A percentile compares a stretch with the other conserved stretches of the same genome.
Evolutionary conservation across 352 stramenopile species (phyloP).

Genomic region (Phytophthora pluvialis): DNA sequence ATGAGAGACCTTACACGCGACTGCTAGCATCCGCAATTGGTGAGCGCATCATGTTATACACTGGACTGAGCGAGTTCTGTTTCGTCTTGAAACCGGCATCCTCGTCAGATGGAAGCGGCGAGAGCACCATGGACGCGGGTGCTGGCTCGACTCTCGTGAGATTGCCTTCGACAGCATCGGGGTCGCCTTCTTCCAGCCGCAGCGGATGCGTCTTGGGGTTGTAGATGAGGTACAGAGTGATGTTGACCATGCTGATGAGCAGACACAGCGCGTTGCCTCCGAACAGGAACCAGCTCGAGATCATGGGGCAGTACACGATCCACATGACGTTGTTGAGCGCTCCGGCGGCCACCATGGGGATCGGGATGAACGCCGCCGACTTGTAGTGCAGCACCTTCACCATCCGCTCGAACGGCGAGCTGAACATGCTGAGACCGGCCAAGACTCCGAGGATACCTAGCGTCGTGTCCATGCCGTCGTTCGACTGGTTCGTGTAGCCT

Average conservation of each 20-base stretch:
- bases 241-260: constrained; percentile 24
- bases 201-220: constrained; percentile 28
- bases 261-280: constrained; percentile 33
- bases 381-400: constrained; percentile 43
- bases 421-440: constrained; percentile 37
- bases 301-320: constrained; percentile 42
- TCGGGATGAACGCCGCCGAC: constrained; percentile 40
- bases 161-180: constrained; percentile 20
- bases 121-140: constrained; percentile 22
- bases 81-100: constrained; percentile 15
- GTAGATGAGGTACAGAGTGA: constrained; percentile 38
- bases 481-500: constrained; percentile 41
- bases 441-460: constrained; percentile 37
- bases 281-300: constrained; percentile 45
- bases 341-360: constrained; percentile 35
- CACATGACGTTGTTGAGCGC: constrained; percentile 44
- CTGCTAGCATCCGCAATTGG: constrained; percentile 20
- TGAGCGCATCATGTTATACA: constrained; percentile 35
- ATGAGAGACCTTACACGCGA: constrained; percentile 14
- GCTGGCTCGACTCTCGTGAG: constrained; percentile 12
- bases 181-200: constrained; percentile 26
- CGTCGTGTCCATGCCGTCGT: constrained; percentile 32
- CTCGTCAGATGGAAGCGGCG: constrained; percentile 15
- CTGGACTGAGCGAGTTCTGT: constrained; percentile 19
- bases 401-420: constrained; percentile 41